phyloP scores from a whole-genome alignment of 495 filamentous ascomycete genomes.

The Polyplosphaeria fusca region DNA sequence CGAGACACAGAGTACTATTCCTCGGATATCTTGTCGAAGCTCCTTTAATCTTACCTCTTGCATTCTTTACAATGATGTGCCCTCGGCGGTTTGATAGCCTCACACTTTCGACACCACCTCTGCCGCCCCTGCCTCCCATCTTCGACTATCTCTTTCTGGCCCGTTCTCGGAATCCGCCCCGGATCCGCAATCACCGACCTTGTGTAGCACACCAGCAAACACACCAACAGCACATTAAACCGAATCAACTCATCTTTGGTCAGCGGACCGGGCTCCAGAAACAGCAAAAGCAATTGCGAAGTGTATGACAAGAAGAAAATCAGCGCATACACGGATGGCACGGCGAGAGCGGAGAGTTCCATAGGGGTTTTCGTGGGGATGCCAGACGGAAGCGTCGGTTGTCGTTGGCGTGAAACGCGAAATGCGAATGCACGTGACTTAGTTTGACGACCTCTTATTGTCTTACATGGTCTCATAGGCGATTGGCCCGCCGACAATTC shows the following conservation, averaged over 20 bases:
- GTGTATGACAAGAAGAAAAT: constrained; percentile 79
- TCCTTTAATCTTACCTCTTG: constrained; percentile 63
- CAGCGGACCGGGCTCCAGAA: constrained; percentile 67
- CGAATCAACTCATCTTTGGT: constrained; percentile 55
- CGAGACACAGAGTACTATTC: no score
- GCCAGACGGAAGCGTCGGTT: no score
- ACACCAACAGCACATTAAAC: constrained; percentile 71
- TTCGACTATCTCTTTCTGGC: constrained; percentile 31
- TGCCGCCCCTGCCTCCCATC: neutral
- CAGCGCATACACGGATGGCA: constrained; percentile 64
- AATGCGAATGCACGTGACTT: no score
- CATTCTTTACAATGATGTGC: constrained; percentile 92
- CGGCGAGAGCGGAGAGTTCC: constrained; percentile 31
- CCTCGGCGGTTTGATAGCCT: constrained; percentile 75
- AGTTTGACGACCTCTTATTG: no score
- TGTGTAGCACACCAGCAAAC: constrained; percentile 77
- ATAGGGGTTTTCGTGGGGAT: constrained; percentile 7
- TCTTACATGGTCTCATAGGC: no score
- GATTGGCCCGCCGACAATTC: no score
- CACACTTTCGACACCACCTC: constrained; percentile 83
- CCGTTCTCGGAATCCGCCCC: constrained; percentile 49
- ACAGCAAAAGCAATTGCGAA: constrained; percentile 78
- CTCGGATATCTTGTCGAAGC: no score
- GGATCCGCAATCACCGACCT: constrained; percentile 74
- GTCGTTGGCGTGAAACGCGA: no score